These are phyloP conservation scores for Neurospora sp. DNA, from an alignment of 495 filamentous ascomycete genomes.

Conservation along the genomic window DNA sequence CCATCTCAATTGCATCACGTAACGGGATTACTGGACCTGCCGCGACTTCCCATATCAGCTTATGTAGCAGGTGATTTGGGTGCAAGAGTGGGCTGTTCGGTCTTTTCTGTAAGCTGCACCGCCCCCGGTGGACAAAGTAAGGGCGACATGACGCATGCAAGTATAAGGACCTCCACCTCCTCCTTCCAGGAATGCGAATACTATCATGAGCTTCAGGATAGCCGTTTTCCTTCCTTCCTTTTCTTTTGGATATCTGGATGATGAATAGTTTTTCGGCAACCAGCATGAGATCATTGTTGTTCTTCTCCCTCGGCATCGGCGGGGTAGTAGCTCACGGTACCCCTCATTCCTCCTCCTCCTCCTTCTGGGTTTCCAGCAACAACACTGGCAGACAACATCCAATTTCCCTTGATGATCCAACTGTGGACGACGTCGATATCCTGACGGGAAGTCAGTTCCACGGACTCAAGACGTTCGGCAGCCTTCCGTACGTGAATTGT, in stretches of 20 bases:
- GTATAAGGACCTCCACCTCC: not conserved
- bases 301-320: not conserved
- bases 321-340: not conserved
- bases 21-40: not conserved
- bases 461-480: slow-evolving; percentile 67
- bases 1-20: not conserved
- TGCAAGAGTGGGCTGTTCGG: too few species aligned
- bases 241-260: not conserved
- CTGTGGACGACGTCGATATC: not conserved
- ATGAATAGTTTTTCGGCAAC: not conserved
- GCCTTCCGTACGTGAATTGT: slow-evolving; percentile 69
- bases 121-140: too few species aligned
- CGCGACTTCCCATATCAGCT: not conserved
- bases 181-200: not conserved
- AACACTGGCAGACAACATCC: not conserved
- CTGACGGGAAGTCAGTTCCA: slow-evolving; percentile 1
- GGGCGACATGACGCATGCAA: too few species aligned
- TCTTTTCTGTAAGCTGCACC: too few species aligned
- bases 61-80: not conserved
- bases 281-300: not conserved
- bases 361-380: not conserved
- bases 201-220: not conserved
- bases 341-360: not conserved
- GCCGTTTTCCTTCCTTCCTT: not conserved
- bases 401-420: not conserved